Conservation (phyloP, 495 filamentous ascomycete species). For the Aspergillus cristatus region DNA sequence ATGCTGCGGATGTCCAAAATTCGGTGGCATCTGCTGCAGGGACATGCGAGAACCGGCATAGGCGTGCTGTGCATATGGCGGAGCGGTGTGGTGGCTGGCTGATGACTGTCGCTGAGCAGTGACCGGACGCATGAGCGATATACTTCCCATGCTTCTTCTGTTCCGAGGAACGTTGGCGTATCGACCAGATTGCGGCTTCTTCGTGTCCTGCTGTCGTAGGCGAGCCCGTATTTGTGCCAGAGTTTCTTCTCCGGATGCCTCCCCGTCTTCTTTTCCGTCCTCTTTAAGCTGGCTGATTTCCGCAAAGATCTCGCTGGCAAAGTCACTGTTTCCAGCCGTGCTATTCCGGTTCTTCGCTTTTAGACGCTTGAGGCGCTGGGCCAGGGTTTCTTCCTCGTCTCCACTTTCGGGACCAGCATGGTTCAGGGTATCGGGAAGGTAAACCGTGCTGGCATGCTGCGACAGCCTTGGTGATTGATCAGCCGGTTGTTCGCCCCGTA, state of each 20-base stretch:
- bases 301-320: constrained; percentile 69
- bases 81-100: no score
- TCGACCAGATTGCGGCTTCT: constrained; percentile 23
- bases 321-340: constrained; percentile 62
- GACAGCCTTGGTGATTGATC: constrained; percentile 13
- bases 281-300: constrained; percentile 52
- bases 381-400: constrained; percentile 70
- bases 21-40: constrained; percentile 22
- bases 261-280: constrained; percentile 9
- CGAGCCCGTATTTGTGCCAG: constrained; percentile 77
- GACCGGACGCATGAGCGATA: constrained; percentile 51
- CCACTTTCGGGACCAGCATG: constrained; percentile 35
- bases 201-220: constrained; percentile 66
- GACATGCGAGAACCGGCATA: constrained; percentile 18
- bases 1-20: constrained; percentile 13
- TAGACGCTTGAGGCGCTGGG: constrained; percentile 61
- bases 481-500: constrained; percentile 48
- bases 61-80: constrained; percentile 14
- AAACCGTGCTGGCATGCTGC: no score
- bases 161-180: constrained; percentile 23
- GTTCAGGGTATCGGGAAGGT: constrained; percentile 25
- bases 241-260: constrained; percentile 62
- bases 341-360: constrained; percentile 45
- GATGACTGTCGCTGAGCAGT: constrained; percentile 21
- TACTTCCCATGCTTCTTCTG: constrained; percentile 59